These are phyloP conservation scores for Cucurbita maxima DNA, from an alignment of 306 rosid genomes.

Conservation along the genomic window DNA sequence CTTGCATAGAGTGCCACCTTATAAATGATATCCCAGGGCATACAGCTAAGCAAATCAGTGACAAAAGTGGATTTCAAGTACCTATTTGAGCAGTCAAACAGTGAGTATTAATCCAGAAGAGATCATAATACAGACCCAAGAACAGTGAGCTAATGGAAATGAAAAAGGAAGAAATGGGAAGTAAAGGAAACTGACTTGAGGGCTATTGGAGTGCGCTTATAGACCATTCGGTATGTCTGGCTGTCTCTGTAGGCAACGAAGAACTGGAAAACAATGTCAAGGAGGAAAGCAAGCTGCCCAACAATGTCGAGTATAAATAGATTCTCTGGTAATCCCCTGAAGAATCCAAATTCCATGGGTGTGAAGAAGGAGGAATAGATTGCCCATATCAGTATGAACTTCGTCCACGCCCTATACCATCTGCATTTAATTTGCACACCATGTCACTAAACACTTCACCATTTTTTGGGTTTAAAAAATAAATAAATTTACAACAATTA, in stretches of 20 bases:
- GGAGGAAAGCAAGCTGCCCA: conserved; percentile 69
- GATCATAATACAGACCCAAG: neutral
- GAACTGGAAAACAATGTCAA: conserved; percentile 66
- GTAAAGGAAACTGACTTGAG: conserved; percentile 30
- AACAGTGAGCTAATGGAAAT: neutral
- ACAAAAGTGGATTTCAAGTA: conserved; percentile 60
- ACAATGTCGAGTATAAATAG: conserved; percentile 62
- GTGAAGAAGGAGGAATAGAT: conserved; percentile 94
- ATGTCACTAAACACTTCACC: neutral
- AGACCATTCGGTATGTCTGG: conserved; percentile 66
- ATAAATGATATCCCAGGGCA: conserved; percentile 92
- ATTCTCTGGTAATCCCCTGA: conserved; percentile 57
- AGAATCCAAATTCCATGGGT: conserved; percentile 89
- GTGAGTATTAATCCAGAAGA: neutral
- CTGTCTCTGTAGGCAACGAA: conserved; percentile 64
- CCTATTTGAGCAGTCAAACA: conserved; percentile 11
- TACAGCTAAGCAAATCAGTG: conserved; percentile 66
- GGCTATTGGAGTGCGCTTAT: conserved; percentile 56
- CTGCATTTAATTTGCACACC: conserved; percentile 23
- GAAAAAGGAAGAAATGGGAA: neutral
- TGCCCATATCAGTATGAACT: conserved; percentile 88
- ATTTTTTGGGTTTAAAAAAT: neutral
- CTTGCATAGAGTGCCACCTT: conserved; percentile 30
- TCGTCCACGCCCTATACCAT: conserved; percentile 64
- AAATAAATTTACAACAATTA: no score